Evolutionary conservation across 768 basidiomycete species (phyloP).

Genomic region (Agaricus sinodeliciosus): DNA sequence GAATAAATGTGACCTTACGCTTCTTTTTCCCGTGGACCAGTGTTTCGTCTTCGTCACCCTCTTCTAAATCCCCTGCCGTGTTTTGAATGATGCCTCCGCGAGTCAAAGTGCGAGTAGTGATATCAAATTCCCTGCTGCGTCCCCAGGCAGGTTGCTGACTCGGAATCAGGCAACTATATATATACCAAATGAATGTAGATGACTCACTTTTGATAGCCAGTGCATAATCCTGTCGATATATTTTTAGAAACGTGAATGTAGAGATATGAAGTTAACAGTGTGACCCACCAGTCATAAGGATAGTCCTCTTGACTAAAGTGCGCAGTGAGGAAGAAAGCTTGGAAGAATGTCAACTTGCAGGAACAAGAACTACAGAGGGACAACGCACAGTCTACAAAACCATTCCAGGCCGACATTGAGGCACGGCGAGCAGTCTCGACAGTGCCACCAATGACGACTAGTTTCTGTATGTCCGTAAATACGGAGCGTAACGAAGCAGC

Average conservation of each 20-base stretch:
- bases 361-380: not conserved
- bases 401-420: constrained; percentile 83
- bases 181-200: not conserved
- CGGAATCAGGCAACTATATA: not conserved
- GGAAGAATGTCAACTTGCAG: not conserved
- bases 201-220: constrained; percentile 72
- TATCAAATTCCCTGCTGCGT: constrained; percentile 83
- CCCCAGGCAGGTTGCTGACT: constrained; percentile 87
- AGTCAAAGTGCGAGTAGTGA: constrained; percentile 70
- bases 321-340: constrained; percentile 85
- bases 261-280: constrained; percentile 7
- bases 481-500: not conserved
- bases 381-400: constrained; percentile 75
- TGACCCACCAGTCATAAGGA: constrained; percentile 71
- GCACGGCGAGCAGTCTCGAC: constrained; percentile 80
- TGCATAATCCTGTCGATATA: constrained; percentile 67
- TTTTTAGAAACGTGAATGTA: constrained; percentile 8
- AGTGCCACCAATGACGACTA: constrained; percentile 85
- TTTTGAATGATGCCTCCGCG: constrained; percentile 59
- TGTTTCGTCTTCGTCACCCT: constrained; percentile 60
- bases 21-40: constrained; percentile 65
- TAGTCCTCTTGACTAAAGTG: constrained; percentile 87
- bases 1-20: constrained; percentile 80
- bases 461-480: constrained; percentile 48
- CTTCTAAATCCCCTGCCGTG: constrained; percentile 72